Evolutionary conservation across 192 early-diverging fungal genomes (phyloP).

Genomic region (Coemansia sp.): DNA sequence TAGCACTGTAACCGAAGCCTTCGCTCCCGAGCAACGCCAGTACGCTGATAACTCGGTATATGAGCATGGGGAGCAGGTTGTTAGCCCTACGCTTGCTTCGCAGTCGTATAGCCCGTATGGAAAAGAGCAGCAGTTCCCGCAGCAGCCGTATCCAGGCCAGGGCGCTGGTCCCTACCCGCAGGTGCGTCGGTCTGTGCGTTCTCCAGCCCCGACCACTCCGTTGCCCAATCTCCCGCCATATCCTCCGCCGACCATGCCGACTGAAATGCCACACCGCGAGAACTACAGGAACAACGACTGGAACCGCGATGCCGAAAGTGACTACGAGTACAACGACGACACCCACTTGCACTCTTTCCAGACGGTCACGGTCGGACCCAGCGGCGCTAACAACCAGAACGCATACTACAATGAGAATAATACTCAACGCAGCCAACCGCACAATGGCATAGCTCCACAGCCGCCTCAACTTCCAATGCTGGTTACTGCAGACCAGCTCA

Average conservation of each 20-base stretch:
- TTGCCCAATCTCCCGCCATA: neutral
- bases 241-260: neutral
- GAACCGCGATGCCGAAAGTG: constrained; percentile 21
- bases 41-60: constrained; percentile 8
- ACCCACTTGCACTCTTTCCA: constrained; percentile 38
- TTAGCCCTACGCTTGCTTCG: constrained; percentile 7
- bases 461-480: constrained; percentile 18
- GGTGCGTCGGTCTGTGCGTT: neutral
- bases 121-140: neutral
- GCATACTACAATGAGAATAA: neutral
- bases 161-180: neutral
- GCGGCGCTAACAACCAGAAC: neutral
- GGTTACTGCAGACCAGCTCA: constrained; percentile 12
- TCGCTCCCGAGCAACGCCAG: constrained; percentile 24
- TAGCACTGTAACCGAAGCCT: constrained; percentile 27
- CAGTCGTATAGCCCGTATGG: constrained; percentile 5
- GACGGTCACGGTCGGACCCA: constrained; percentile 26
- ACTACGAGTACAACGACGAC: constrained; percentile 26
- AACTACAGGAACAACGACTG: neutral
- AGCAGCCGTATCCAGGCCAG: neutral
- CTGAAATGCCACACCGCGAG: neutral
- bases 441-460: neutral
- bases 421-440: neutral
- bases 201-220: constrained; percentile 3
- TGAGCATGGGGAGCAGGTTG: constrained; percentile 1